Percentiles rank a stretch among this genome's conserved stretches.
phyloP scores from a whole-genome alignment of 2,329 filamentous ascomycete genomes.

The Clarireedia paspali region DNA sequence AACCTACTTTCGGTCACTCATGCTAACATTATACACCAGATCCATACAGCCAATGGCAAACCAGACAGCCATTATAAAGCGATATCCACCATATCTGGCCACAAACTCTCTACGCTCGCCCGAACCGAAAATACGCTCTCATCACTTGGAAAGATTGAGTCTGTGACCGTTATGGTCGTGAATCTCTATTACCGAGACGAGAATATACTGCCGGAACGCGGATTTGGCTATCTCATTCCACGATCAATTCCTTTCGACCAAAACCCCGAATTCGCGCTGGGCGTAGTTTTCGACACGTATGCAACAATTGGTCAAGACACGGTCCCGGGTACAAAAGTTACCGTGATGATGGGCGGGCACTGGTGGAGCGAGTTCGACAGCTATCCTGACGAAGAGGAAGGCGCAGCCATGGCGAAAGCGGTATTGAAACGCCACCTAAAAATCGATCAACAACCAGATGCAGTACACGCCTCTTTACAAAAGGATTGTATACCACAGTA shows the following conservation, averaged over 20 bases:
- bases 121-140: constrained; percentile 31
- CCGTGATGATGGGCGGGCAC: constrained; percentile 91
- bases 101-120: constrained; percentile 17
- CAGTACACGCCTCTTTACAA: constrained; percentile 53
- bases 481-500: constrained; percentile 86
- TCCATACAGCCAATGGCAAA: constrained; percentile 25
- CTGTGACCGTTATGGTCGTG: constrained; percentile 83
- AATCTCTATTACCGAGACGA: constrained; percentile 75
- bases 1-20: constrained; percentile 3
- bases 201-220: constrained; percentile 53
- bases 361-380: constrained; percentile 65
- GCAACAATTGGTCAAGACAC: constrained; percentile 43
- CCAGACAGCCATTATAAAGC: constrained; percentile 43
- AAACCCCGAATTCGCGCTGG: constrained; percentile 77
- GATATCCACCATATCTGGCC: constrained; percentile 50
- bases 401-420: constrained; percentile 58
- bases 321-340: constrained; percentile 68
- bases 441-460: constrained; percentile 53
- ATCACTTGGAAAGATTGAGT: constrained; percentile 45
- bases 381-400: constrained; percentile 59
- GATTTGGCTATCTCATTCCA: constrained; percentile 91
- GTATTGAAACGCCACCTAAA: constrained; percentile 68
- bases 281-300: constrained; percentile 80
- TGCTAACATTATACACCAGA: constrained; percentile 15
- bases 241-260: constrained; percentile 59